Evolutionary conservation across 1,139 yeast genomes (phyloP).

Genomic region (Torulaspora globosa): DNA sequence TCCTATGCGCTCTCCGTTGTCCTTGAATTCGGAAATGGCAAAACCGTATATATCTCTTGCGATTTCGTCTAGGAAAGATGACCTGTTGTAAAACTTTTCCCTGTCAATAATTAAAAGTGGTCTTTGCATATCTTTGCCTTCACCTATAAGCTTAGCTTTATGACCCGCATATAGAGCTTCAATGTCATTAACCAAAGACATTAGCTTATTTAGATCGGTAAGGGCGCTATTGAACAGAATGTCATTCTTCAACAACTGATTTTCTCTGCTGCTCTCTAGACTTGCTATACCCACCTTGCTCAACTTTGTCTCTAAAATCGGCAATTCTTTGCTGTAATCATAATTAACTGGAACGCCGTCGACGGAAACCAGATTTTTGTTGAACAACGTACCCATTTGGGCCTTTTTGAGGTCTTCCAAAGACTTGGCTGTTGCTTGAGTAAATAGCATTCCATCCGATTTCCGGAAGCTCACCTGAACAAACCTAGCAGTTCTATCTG

Average conservation of each 20-base stretch:
- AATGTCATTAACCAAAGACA: constrained; percentile 74
- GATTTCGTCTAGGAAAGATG: constrained; percentile 37
- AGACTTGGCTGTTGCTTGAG: constrained; percentile 41
- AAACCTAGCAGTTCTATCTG: constrained; percentile 26
- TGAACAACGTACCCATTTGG: constrained; percentile 33
- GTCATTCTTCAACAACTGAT: constrained; percentile 57
- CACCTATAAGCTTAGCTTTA: constrained; percentile 20
- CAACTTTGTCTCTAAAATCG: constrained; percentile 22
- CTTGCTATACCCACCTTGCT: constrained; percentile 60
- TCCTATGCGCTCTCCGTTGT: constrained; percentile 41
- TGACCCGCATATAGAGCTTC: constrained; percentile 45
- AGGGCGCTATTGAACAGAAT: constrained; percentile 62
- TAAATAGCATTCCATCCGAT: constrained; percentile 53
- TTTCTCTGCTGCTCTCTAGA: constrained; percentile 57
- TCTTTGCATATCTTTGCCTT: constrained; percentile 21
- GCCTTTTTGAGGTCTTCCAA: constrained; percentile 51
- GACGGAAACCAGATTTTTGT: constrained; percentile 28
- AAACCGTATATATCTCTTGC: constrained; percentile 59
- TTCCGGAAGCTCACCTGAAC: constrained; percentile 60
- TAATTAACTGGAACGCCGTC: constrained; percentile 25
- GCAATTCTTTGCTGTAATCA: constrained; percentile 14
- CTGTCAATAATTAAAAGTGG: constrained; percentile 37
- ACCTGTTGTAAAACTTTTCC: constrained; percentile 35
- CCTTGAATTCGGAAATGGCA: constrained; percentile 39
- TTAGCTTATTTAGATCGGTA: constrained; percentile 70